Base-by-base conservation (phyloP, 768 basidiomycete species). In the Rhodotorula sphaerocarpa region DNA sequence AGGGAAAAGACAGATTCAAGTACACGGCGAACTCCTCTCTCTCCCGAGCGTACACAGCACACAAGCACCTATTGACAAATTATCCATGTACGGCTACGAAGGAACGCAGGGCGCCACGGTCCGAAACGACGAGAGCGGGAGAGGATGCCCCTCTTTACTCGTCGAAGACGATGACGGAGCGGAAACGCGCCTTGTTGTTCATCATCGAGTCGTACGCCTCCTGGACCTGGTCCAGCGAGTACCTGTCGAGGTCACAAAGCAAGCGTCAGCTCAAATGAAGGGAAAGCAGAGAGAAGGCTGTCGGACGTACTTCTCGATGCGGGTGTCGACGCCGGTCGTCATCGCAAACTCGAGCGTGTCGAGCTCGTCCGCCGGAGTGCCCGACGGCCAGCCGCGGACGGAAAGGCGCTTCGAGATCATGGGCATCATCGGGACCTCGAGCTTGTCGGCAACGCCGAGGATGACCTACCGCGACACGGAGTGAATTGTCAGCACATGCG, bases 351-450 rank as follows among this genome's bases (percentile, higher is more conserved):
- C 27, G 61, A 71, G 34, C 28, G 66, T 61, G 43, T 70, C 66
- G 46, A 67, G 63, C 28, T 23, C 27, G 36, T 65, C 64, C 25
- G 42, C 39, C n/a, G 70, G 43, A 1, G 44, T 42, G 9, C 69
- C 68, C 2, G 56, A 61, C 4, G 70, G 70, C 65, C 65, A 69
- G 15, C 67, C 69, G 16, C 55, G 55, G 28, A 72, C 36, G 20
- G 59, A 59, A 25, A 70, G 62, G n/a, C 70, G 64, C 53, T 70
- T 71, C 21, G 12, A 7, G 50, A 72, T 70, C 46, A 72, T 46
- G 10, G 68, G 54, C 57, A 54, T 51, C 28, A 60, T 59, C 34
- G 62, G 61, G 25, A 68, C 43, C 7, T 44, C 42, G n/a, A 68
- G 28, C 21, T 54, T 28, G n/a, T 55, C 62, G 18, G 52, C 56